Evolutionary conservation across 352 stramenopile genomes (phyloP).

Genomic region (Globisporangium okanoganense): DNA sequence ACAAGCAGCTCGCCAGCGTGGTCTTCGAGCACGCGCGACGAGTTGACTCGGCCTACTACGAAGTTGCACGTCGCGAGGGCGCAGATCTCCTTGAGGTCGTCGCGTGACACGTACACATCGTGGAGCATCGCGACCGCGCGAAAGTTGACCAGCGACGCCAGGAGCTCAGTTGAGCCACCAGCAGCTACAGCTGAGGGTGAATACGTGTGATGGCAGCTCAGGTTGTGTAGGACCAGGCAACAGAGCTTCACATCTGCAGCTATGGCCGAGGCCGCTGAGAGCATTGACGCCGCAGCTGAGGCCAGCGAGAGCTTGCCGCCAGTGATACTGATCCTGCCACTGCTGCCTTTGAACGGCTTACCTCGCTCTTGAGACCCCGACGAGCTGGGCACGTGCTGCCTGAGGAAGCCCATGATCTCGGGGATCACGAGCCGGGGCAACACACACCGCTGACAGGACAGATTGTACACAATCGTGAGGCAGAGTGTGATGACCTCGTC

Average conservation of each 20-base stretch:
- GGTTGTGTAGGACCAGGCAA: slow-evolving; percentile 69
- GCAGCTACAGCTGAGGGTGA: neutral
- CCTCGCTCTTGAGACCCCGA: neutral
- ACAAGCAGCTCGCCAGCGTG: slow-evolving; percentile 43
- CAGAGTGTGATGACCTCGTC: slow-evolving; percentile 60
- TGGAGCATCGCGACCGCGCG: slow-evolving; percentile 38
- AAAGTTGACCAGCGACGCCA: slow-evolving; percentile 48
- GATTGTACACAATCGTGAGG: slow-evolving; percentile 70
- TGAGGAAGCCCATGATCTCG: slow-evolving; percentile 60
- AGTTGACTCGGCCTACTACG: slow-evolving; percentile 61
- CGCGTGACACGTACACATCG: slow-evolving; percentile 43
- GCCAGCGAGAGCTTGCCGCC: neutral
- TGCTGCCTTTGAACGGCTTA: neutral
- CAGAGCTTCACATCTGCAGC: slow-evolving; percentile 41
- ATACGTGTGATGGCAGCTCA: slow-evolving; percentile 36
- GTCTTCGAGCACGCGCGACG: slow-evolving; percentile 51
- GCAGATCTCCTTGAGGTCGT: slow-evolving; percentile 53
- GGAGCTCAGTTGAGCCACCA: slow-evolving; percentile 11
- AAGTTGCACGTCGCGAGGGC: slow-evolving; percentile 63
- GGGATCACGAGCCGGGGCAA: slow-evolving; percentile 44
- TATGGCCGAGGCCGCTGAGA: neutral
- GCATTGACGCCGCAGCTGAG: neutral
- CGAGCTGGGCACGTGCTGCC: slow-evolving; percentile 27
- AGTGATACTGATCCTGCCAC: neutral
- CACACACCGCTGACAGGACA: slow-evolving; percentile 52